Evolutionary conservation across 2,329 filamentous ascomycete genomes (phyloP).

Genomic region (Aspergillus fijiensis): DNA sequence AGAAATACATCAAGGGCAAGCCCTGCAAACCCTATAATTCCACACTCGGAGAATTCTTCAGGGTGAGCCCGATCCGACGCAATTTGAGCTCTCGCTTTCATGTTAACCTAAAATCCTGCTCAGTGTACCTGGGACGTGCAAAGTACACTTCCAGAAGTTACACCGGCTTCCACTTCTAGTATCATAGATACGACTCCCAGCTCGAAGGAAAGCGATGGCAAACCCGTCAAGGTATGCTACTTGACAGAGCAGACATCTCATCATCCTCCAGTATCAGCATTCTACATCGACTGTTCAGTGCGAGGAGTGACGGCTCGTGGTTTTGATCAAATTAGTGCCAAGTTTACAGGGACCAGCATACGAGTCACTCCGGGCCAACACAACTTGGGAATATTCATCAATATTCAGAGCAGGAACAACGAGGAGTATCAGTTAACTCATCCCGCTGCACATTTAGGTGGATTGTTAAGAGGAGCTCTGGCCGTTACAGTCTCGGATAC

Average conservation of each 20-base stretch:
- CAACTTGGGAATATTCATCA: slow-evolving; percentile 95
- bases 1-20: slow-evolving; percentile 97
- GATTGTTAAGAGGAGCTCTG: slow-evolving; percentile 80
- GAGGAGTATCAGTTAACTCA: slow-evolving; percentile 96
- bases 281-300: slow-evolving; percentile 87
- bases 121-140: slow-evolving; percentile 95
- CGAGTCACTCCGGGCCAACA: slow-evolving; percentile 88
- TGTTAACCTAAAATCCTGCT: slow-evolving; percentile 1
- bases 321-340: slow-evolving; percentile 94
- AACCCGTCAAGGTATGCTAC: slow-evolving; percentile 78
- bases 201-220: slow-evolving; percentile 35
- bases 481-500: slow-evolving; percentile 87
- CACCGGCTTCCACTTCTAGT: slow-evolving; percentile 30
- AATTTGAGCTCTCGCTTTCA: not conserved
- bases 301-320: slow-evolving; percentile 84
- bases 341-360: slow-evolving; percentile 94
- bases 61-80: slow-evolving; percentile 55
- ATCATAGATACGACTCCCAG: slow-evolving; percentile 37
- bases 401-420: slow-evolving; percentile 71
- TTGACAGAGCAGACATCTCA: slow-evolving; percentile 97
- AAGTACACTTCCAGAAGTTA: slow-evolving; percentile 68
- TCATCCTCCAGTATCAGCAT: slow-evolving; percentile 95
- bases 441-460: slow-evolving; percentile 87
- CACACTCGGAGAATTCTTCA: slow-evolving; percentile 93
- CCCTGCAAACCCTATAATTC: slow-evolving; percentile 99